Evolutionary conservation across 2,329 filamentous ascomycete species (phyloP), one percentile per base, ranked within the genome.

Genomic region (Eurotiales sp.): DNA sequence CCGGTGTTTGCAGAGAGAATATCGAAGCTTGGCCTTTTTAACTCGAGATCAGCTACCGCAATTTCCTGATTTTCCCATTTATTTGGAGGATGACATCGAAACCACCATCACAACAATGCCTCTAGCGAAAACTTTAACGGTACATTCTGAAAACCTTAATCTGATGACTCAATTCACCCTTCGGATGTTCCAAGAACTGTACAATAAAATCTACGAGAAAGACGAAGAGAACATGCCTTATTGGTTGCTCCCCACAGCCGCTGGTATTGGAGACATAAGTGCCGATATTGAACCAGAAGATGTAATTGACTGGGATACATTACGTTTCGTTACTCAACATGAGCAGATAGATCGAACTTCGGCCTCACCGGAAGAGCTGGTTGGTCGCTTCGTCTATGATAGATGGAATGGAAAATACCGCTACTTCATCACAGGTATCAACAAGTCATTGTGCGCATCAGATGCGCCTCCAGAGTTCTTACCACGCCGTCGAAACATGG

Each of bases 201-300:
- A 96, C 72, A 92, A 90, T 67, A 99, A 99, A 66, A 77, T 78
- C 3, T 99, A 89, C 61, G 83, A 87, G 44, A 74, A 80, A 0
- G 76, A 83, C 14, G 59, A 75, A 0, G 68, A 77, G 1, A 82
- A 85, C 23, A 79, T 96, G 65, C 86, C 90, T 0, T 99, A 96
- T 67, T 96, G 90, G 74, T 63, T 96, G 12, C 87, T 84, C 0
- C 92, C 93, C 5, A 57, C 77, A 55, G 52, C 46, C 44, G 23
- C 45, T 40, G 25, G 56, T 39, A 19, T 19, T 46, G 34, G 55
- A 55, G 2, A 41, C 12, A 21, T 53, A 14, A 21, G 45, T 34
- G 36, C 15, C 10, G 29, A 27, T 8, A 25, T 46, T 8, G 41
- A 57, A 17, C 47, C 53, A 12, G 52, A 51, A 12, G 48, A 55